phyloP scores from a whole-genome alignment of 169 alveolate species.

The Miamiensis avidus region DNA sequence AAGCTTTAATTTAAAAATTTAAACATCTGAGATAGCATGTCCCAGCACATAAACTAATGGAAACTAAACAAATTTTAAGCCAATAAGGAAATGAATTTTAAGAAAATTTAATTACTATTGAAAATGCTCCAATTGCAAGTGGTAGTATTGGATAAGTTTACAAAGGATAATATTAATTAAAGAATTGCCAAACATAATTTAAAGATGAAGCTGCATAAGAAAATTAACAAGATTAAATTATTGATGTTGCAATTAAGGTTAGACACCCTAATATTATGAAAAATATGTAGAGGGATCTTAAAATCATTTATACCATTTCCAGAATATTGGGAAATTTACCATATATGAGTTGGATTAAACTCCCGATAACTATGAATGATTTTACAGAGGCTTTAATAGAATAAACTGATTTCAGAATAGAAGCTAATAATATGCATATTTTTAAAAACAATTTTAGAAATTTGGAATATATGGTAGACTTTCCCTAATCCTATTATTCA shows the following conservation, averaged over 20 bases:
- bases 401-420: constrained; percentile 34
- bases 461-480: constrained; percentile 10
- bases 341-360: constrained; percentile 8
- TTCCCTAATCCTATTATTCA: constrained; percentile 11
- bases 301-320: constrained; percentile 25
- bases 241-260: constrained; percentile 28
- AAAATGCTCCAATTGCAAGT: constrained; percentile 23
- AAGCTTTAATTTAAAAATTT: constrained; percentile 4
- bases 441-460: constrained; percentile 25
- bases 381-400: constrained; percentile 10
- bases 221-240: no score
- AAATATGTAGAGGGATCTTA: constrained; percentile 17
- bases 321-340: constrained; percentile 10
- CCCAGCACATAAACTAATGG: constrained; percentile 9
- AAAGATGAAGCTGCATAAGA: no score
- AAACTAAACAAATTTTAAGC: constrained; percentile 17
- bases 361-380: constrained; percentile 29
- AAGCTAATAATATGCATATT: constrained; percentile 13
- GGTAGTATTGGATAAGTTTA: constrained; percentile 30
- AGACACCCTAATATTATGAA: constrained; percentile 31
- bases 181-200: constrained; percentile 1
- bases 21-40: constrained; percentile 18
- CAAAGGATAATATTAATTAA: background rate
- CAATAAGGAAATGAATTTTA: constrained; percentile 6
- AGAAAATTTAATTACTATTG: constrained; percentile 16